These are phyloP conservation scores for Penicillium janthinellum DNA, from an alignment of 2,329 filamentous ascomycete genomes.

Conservation along the genomic window DNA sequence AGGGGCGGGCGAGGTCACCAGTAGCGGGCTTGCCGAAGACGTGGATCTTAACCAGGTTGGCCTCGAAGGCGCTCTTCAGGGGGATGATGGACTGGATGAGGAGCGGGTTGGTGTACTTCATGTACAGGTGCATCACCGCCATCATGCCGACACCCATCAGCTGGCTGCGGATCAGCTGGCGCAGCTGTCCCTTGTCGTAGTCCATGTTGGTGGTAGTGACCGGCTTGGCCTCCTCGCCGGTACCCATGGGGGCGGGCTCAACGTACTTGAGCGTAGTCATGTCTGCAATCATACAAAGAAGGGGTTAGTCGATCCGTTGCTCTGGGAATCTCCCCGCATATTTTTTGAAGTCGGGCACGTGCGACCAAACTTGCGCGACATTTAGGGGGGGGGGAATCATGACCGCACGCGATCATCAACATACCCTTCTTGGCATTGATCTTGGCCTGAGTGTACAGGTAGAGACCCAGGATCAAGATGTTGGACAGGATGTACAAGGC, in stretches of 20 bases:
- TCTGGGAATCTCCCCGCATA: no score
- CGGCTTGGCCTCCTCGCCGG: slow-evolving; percentile 89
- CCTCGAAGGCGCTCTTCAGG: slow-evolving; percentile 91
- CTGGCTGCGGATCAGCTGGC: slow-evolving; percentile 82
- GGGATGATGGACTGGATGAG: slow-evolving; percentile 98
- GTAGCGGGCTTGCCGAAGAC: slow-evolving; percentile 81
- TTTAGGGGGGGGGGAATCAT: background rate
- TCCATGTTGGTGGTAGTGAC: slow-evolving; percentile 95
- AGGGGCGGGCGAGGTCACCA: slow-evolving; percentile 92
- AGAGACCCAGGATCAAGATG: slow-evolving; percentile 79
- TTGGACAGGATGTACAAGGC: slow-evolving; percentile 70
- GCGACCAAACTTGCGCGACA: background rate
- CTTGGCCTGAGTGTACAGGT: slow-evolving; percentile 79
- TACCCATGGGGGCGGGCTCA: slow-evolving; percentile 91
- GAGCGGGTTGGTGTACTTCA: slow-evolving; percentile 99
- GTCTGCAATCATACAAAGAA: slow-evolving; percentile 57
- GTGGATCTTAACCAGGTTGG: slow-evolving; percentile 96
- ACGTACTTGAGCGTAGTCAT: slow-evolving; percentile 98
- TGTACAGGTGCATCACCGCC: slow-evolving; percentile 97
- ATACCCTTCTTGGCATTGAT: slow-evolving; percentile 98
- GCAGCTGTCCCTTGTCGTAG: slow-evolving; percentile 87
- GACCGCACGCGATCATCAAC: slow-evolving; percentile 30
- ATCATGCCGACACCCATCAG: slow-evolving; percentile 98
- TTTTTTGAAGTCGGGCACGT: background rate
- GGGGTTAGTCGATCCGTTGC: background rate